A percentile compares a stretch with the other conserved stretches of the same genome.
phyloP scores from a whole-genome alignment of 78 protist species.

The Dictyostelium intermedium region DNA sequence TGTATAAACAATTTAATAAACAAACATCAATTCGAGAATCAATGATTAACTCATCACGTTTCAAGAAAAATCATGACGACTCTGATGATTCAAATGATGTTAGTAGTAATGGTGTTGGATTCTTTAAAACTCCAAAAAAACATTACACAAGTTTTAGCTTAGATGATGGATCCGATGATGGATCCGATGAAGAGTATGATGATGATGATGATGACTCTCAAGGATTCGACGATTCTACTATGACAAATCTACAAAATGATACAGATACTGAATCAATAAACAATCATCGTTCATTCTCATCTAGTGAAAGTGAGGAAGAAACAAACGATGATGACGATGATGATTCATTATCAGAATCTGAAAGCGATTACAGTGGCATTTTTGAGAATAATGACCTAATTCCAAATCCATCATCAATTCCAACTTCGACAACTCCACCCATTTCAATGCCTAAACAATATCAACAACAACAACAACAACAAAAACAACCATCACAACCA shows the following conservation, averaged over 20 bases:
- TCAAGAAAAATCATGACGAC: not conserved
- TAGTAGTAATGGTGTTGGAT: not conserved
- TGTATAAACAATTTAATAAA: not conserved
- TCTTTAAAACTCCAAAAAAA: conserved; percentile 44
- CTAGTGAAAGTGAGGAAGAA: not conserved
- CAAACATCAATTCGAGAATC: conserved; percentile 13
- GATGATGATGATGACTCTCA: not conserved
- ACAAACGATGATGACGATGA: not conserved
- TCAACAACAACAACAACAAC: not conserved
- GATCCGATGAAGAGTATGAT: not conserved
- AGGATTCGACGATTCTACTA: not conserved
- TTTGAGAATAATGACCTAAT: not conserved
- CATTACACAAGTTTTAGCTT: conserved; percentile 45
- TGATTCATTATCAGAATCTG: not conserved
- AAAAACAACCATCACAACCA: not conserved
- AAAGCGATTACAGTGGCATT: not conserved
- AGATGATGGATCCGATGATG: not conserved
- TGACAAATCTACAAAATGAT: not conserved
- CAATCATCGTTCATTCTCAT: not conserved
- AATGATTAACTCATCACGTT: not conserved
- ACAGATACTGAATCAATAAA: not conserved
- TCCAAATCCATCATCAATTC: not conserved
- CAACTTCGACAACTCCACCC: conserved; percentile 61
- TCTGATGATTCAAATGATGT: not conserved
- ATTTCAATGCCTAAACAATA: conserved; percentile 50